A percentile compares a stretch with the other conserved stretches of the same genome.
These are phyloP conservation scores for Calonectria hongkongensis DNA, from an alignment of 2,329 filamentous ascomycete genomes.

Conservation along the genomic window DNA sequence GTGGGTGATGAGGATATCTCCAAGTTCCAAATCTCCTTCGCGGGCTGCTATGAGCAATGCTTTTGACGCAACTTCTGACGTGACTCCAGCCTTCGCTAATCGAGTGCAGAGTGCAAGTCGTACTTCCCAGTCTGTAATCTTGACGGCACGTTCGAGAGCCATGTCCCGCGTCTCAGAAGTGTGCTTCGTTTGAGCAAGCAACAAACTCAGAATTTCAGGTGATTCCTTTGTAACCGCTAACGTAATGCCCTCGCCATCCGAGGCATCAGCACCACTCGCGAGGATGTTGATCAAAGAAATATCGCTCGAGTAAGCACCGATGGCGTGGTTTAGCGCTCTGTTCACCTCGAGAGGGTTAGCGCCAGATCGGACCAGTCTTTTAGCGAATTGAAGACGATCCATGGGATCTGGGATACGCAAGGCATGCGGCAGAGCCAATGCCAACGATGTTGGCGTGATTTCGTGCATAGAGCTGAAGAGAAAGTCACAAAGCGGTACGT, in stretches of 20 bases:
- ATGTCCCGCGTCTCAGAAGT: conserved; percentile 61
- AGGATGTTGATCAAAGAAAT: conserved; percentile 68
- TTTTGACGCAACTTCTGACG: conserved; percentile 66
- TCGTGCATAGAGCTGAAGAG: conserved; percentile 63
- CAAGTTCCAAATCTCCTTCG: conserved; percentile 72
- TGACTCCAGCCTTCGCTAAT: conserved; percentile 68
- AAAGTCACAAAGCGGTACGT: conserved; percentile 68
- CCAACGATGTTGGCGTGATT: conserved; percentile 66
- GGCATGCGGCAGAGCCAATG: conserved; percentile 70
- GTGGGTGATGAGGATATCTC: conserved; percentile 69
- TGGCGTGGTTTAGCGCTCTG: conserved; percentile 70
- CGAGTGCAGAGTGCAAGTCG: conserved; percentile 67
- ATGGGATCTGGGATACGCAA: conserved; percentile 70
- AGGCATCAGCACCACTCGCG: conserved; percentile 67
- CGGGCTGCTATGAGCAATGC: conserved; percentile 71
- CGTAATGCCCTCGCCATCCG: conserved; percentile 69
- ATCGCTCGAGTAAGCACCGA: conserved; percentile 69
- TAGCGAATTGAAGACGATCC: conserved; percentile 71
- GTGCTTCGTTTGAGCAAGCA: conserved; percentile 64
- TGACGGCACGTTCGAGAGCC: conserved; percentile 66
- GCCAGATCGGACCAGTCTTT: conserved; percentile 70
- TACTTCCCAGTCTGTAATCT: conserved; percentile 61
- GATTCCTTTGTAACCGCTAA: conserved; percentile 68
- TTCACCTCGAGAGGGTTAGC: conserved; percentile 69
- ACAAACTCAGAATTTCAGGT: conserved; percentile 66